Percentiles rank a stretch among this genome's conserved stretches.
phyloP scores from a whole-genome alignment of 306 rosid genomes.

The Casuarina equisetifolia region DNA sequence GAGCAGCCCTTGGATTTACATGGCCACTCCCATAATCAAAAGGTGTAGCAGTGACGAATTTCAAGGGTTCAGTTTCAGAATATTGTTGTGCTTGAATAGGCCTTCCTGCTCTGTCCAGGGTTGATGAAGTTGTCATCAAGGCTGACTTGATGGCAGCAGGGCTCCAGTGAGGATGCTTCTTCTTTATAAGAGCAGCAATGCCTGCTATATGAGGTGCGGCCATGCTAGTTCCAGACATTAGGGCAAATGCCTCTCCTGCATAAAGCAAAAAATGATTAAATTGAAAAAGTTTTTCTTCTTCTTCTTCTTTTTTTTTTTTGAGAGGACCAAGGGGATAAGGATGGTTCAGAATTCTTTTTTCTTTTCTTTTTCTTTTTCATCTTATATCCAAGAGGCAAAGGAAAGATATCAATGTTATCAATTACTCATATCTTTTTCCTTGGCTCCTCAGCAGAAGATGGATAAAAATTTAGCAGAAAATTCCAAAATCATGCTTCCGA shows the following conservation, averaged over 20 bases:
- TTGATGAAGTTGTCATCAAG: constrained; percentile 93
- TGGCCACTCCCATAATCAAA: constrained; percentile 99
- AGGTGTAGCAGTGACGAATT: constrained; percentile 75
- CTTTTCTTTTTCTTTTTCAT: neutral
- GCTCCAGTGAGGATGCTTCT: constrained; percentile 99
- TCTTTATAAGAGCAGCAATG: constrained; percentile 94
- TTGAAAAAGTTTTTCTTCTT: constrained; percentile 7
- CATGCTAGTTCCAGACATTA: constrained; percentile 99
- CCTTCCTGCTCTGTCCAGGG: constrained; percentile 83
- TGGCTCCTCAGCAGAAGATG: neutral
- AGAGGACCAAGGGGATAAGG: neutral
- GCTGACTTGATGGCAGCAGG: constrained; percentile 99
- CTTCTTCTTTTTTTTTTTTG: constrained; percentile 10
- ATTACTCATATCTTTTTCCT: neutral
- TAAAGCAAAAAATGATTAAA: constrained; percentile 15
- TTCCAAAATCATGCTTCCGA: neutral
- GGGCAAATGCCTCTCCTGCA: constrained; percentile 92
- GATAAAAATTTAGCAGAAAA: neutral
- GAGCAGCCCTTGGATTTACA: constrained; percentile 92
- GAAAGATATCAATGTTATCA: constrained; percentile 14
- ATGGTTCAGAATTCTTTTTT: too few species aligned
- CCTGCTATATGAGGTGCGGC: constrained; percentile 99
- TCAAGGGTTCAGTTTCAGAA: constrained; percentile 80
- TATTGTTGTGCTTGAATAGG: constrained; percentile 89
- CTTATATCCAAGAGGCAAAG: neutral